phyloP scores from a whole-genome alignment of 805 yeast genomes.

The Saccharomycopsis schoenii region DNA sequence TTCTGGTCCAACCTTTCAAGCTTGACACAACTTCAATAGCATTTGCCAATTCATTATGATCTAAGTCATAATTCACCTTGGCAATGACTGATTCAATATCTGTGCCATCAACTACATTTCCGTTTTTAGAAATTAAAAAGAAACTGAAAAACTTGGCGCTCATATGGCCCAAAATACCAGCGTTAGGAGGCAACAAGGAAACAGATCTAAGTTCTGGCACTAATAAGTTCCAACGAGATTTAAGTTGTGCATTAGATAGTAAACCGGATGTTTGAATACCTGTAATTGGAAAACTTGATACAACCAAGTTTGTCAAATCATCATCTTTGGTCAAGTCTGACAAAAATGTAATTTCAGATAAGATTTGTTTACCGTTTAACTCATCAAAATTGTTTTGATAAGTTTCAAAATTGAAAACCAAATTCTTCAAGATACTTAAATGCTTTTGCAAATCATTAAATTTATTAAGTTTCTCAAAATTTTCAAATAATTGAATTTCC shows the following conservation, averaged over 20 bases:
- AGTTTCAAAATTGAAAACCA: slow-evolving; percentile 10
- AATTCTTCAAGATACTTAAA: slow-evolving; percentile 20
- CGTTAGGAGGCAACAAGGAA: slow-evolving; percentile 84
- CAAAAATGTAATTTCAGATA: slow-evolving; percentile 51
- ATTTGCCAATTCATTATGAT: slow-evolving; percentile 65
- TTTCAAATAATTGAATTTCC: slow-evolving; percentile 32
- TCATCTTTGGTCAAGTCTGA: slow-evolving; percentile 42
- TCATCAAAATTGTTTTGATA: slow-evolving; percentile 20
- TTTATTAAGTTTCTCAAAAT: slow-evolving; percentile 31
- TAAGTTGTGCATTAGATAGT: slow-evolving; percentile 66
- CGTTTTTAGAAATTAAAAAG: slow-evolving; percentile 67
- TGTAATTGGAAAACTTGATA: slow-evolving; percentile 37
- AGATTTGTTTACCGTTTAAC: slow-evolving; percentile 42
- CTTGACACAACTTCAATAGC: slow-evolving; percentile 91
- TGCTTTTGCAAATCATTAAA: slow-evolving; percentile 29
- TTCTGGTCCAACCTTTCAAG: slow-evolving; percentile 88
- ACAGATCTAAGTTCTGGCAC: slow-evolving; percentile 84
- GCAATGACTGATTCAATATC: slow-evolving; percentile 87
- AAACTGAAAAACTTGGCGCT: slow-evolving; percentile 70
- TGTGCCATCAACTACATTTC: slow-evolving; percentile 42
- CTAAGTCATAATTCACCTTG: slow-evolving; percentile 66
- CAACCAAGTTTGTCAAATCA: slow-evolving; percentile 40
- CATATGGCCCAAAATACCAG: slow-evolving; percentile 89
- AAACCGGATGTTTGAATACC: slow-evolving; percentile 43
- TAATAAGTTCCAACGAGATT: slow-evolving; percentile 69